Evolutionary conservation across 2,329 filamentous ascomycete genomes (phyloP), one percentile per base, ranked within the genome.

Genomic region (Ceratocystis alfenasii): DNA sequence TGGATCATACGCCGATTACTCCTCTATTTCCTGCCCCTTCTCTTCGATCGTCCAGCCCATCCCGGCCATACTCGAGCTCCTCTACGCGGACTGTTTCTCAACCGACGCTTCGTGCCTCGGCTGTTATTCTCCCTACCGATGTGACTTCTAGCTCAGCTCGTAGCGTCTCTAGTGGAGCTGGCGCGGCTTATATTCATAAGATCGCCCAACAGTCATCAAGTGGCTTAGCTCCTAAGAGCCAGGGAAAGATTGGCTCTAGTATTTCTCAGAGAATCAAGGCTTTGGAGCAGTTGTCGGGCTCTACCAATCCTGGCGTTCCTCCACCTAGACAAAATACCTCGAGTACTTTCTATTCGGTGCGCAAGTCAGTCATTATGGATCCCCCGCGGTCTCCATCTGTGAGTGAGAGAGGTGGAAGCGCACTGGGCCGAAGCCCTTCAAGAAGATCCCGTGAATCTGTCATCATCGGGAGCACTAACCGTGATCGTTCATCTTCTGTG

Each of bases 241-340:
- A 92, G 74, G 81, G 87, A 69, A 94, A 89, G 71, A 83, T 97
- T 28, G 92, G 90, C 6, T 91, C 89, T 7, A 91, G 90, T 70
- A 96, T 99, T 68, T 95, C 93, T 2, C 90, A 93, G 74, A 87
- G 94, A 53, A 97, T 87, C 74, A 95, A 96, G 75, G 91, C 92
- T 5, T 79, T 99, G 64, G 89, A 96, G 73, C 92, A 90, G 74
- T 81, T 94, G 70, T 81, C 86, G 67, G 76, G 80, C 8, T 69
- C 20, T 17, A 62, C 33, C 20, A 46, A 57, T 7, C 30, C 62
- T 20, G 67, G 33, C 15, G 15, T 41, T 25, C 25, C 48, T n/a
- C 63, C 64, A 15, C 50, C 48, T 4, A 62, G 78, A 78, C 44
- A 74, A 78, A 17, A 78, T 80, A 66, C 67, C 2, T 78, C 79